Evolutionary conservation across 2,329 filamentous ascomycete genomes (phyloP).

Genomic region (Neonectria faginata): DNA sequence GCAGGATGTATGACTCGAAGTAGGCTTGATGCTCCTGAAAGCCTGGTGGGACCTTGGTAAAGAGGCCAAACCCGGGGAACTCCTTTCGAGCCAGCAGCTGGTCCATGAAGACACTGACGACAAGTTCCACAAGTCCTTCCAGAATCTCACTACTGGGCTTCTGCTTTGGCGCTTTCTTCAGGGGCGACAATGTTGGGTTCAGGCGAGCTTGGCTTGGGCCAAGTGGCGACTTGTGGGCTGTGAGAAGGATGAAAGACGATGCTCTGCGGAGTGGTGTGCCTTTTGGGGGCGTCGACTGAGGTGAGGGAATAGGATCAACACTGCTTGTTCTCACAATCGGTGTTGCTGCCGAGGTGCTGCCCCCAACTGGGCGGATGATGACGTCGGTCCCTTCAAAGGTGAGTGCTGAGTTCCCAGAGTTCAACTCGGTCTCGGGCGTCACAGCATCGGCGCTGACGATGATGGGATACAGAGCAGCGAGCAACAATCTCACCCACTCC

Average conservation of each 20-base stretch:
- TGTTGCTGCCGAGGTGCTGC: constrained; percentile 65
- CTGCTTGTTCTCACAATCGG: constrained; percentile 81
- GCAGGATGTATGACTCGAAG: constrained; percentile 90
- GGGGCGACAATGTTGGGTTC: constrained; percentile 53
- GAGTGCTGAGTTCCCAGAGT: constrained; percentile 81
- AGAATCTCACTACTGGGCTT: constrained; percentile 76
- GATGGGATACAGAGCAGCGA: constrained; percentile 86
- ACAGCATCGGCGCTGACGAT: constrained; percentile 88
- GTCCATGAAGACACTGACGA: constrained; percentile 84
- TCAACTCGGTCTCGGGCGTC: constrained; percentile 86
- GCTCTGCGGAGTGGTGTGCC: constrained; percentile 79
- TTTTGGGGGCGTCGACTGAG: constrained; percentile 58
- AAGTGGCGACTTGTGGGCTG: constrained; percentile 72
- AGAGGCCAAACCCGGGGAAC: constrained; percentile 87
- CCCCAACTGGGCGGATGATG: constrained; percentile 78
- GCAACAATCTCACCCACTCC: constrained; percentile 82
- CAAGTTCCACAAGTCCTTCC: constrained; percentile 80
- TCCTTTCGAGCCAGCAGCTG: constrained; percentile 89
- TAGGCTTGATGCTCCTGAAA: constrained; percentile 96
- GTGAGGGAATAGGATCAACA: constrained; percentile 62
- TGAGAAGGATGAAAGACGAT: constrained; percentile 92
- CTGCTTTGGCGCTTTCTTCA: constrained; percentile 61
- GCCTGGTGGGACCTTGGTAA: constrained; percentile 88
- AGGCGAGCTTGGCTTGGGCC: constrained; percentile 71
- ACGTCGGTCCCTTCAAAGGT: constrained; percentile 90